Evolutionary conservation across 108 stramenopile species (phyloP).

Genomic region (Cyclotella baltica): DNA sequence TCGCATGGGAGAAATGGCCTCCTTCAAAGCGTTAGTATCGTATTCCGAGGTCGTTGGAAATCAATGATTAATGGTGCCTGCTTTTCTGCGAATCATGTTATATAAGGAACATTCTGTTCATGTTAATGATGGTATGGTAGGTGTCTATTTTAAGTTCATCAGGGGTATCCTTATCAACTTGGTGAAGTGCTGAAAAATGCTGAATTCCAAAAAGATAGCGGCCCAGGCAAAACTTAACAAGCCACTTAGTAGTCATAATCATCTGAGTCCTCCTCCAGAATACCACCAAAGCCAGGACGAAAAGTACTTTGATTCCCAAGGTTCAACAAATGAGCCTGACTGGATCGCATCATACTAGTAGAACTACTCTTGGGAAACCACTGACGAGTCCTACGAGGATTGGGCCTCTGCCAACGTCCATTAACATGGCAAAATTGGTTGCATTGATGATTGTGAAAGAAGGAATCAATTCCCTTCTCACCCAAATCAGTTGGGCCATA

Average conservation of each 20-base stretch:
- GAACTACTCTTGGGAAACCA: slow-evolving; percentile 62
- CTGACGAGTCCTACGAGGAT: slow-evolving; percentile 25
- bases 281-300: slow-evolving; percentile 45
- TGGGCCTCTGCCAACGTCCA: slow-evolving; percentile 53
- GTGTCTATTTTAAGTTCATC: too few species aligned
- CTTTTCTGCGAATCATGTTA: too few species aligned
- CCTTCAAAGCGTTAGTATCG: too few species aligned
- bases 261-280: slow-evolving; percentile 51
- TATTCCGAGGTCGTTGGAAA: too few species aligned
- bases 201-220: too few species aligned
- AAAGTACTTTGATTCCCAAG: slow-evolving; percentile 47
- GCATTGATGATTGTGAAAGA: slow-evolving; percentile 77
- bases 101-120: too few species aligned
- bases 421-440: slow-evolving; percentile 63
- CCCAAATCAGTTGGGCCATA: slow-evolving; percentile 78
- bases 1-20: too few species aligned
- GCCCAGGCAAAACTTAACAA: background rate
- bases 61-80: too few species aligned
- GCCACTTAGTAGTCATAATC: slow-evolving; percentile 14
- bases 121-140: too few species aligned
- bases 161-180: too few species aligned
- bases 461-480: slow-evolving; percentile 79
- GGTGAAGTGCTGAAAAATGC: too few species aligned
- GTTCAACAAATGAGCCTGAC: slow-evolving; percentile 42
- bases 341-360: slow-evolving; percentile 63